A percentile compares a stretch with the other conserved stretches of the same genome.
phyloP scores from a whole-genome alignment of 352 stramenopile species.

The Achlya hypogyna region DNA sequence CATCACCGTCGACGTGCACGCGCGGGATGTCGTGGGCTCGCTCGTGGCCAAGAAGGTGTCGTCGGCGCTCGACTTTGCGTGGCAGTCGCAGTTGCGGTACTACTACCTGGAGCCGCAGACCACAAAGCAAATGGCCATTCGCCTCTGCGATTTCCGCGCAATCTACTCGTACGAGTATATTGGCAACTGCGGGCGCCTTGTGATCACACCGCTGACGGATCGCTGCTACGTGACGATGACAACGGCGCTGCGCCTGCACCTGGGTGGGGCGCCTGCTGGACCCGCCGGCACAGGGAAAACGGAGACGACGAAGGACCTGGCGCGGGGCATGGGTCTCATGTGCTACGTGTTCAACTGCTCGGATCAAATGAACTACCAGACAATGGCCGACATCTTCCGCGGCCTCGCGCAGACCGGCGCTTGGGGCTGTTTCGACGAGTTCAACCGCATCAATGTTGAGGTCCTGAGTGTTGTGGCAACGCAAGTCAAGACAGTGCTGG shows the following conservation, averaged over 20 bases:
- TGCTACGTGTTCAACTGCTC: conserved; percentile 87
- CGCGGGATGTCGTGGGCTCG: conserved; percentile 90
- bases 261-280: conserved; percentile 66
- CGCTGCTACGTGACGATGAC: conserved; percentile 81
- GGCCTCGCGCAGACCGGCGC: conserved; percentile 90
- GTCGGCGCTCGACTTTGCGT: conserved; percentile 87
- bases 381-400: conserved; percentile 94
- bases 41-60: conserved; percentile 90
- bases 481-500: conserved; percentile 96
- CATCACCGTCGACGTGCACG: conserved; percentile 96
- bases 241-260: conserved; percentile 62
- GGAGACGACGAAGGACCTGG: conserved; percentile 78
- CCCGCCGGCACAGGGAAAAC: conserved; percentile 82
- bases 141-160: conserved; percentile 86
- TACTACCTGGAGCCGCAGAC: conserved; percentile 71
- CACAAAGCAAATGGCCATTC: conserved; percentile 74
- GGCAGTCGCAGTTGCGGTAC: conserved; percentile 94
- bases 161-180: conserved; percentile 96
- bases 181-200: conserved; percentile 86
- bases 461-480: conserved; percentile 93
- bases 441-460: conserved; percentile 95
- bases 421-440: conserved; percentile 96
- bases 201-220: conserved; percentile 78
- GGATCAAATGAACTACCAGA: conserved; percentile 92
- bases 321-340: conserved; percentile 59